A percentile compares a stretch with the other conserved stretches of the same genome.
phyloP scores from a whole-genome alignment of 495 filamentous ascomycete species.

The Hamigera avellanea region DNA sequence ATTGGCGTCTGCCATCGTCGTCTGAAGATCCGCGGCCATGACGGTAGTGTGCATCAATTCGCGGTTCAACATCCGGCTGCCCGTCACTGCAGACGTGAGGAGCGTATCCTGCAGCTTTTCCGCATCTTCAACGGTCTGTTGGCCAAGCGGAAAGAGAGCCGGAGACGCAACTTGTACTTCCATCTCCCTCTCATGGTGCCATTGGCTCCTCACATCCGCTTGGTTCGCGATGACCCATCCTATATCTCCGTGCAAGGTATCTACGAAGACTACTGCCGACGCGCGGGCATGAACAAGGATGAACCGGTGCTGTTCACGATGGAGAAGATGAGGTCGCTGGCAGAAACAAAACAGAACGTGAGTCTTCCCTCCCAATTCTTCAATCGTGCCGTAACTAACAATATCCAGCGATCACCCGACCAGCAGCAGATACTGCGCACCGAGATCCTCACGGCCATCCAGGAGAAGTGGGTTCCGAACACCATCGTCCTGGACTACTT shows the following conservation, averaged over 20 bases:
- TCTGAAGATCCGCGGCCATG: slow-evolving; percentile 93
- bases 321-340: slow-evolving; percentile 72
- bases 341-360: slow-evolving; percentile 55
- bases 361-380: slow-evolving; percentile 5
- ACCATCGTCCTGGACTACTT: slow-evolving; percentile 80
- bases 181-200: slow-evolving; percentile 92
- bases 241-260: slow-evolving; percentile 90
- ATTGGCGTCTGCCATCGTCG: slow-evolving; percentile 84
- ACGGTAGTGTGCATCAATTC: slow-evolving; percentile 89
- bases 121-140: slow-evolving; percentile 89
- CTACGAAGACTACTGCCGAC: slow-evolving; percentile 90
- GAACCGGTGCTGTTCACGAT: slow-evolving; percentile 91
- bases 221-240: slow-evolving; percentile 89
- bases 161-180: slow-evolving; percentile 89
- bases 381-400: slow-evolving; percentile 12
- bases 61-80: slow-evolving; percentile 92
- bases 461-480: slow-evolving; percentile 78
- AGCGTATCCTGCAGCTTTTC: slow-evolving; percentile 94
- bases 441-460: slow-evolving; percentile 84
- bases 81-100: slow-evolving; percentile 82
- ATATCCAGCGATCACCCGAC: slow-evolving; percentile 47
- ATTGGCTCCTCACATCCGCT: slow-evolving; percentile 79
- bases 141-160: slow-evolving; percentile 83
- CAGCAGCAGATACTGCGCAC: slow-evolving; percentile 57
- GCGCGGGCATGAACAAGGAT: slow-evolving; percentile 78